phyloP scores from a whole-genome alignment of 2,329 filamentous ascomycete species.

The Aureobasidium sp. region DNA sequence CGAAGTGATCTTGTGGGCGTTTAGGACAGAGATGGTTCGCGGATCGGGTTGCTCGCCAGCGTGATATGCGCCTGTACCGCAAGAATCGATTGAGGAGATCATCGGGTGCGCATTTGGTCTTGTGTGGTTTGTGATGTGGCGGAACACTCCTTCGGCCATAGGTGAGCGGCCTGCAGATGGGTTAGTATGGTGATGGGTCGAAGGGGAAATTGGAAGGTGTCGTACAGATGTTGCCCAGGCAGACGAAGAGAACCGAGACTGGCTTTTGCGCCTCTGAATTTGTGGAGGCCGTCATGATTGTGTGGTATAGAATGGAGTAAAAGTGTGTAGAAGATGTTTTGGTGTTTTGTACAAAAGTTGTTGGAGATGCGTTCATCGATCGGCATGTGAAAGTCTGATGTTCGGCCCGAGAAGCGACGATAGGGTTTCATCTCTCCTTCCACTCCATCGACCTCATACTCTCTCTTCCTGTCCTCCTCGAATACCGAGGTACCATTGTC shows the following conservation, averaged over 20 bases:
- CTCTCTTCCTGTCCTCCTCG: not conserved
- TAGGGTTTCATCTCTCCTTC: not conserved
- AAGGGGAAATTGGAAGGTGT: not conserved
- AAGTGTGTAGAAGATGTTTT: too few species aligned
- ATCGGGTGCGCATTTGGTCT: slow-evolving; percentile 38
- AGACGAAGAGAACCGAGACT: slow-evolving; percentile 83
- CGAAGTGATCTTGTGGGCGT: slow-evolving; percentile 62
- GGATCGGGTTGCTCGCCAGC: slow-evolving; percentile 58
- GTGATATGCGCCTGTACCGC: slow-evolving; percentile 87
- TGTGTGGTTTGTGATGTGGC: slow-evolving; percentile 52
- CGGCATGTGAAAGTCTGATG: not conserved
- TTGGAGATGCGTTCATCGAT: not conserved
- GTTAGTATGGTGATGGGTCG: not conserved
- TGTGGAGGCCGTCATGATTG: not conserved
- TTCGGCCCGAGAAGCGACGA: not conserved
- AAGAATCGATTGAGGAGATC: slow-evolving; percentile 70
- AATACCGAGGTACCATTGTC: not conserved
- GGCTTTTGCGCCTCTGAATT: slow-evolving; percentile 16
- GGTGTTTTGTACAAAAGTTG: slow-evolving; percentile 4
- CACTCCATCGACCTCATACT: too few species aligned
- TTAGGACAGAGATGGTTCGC: slow-evolving; percentile 73
- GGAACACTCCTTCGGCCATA: slow-evolving; percentile 95
- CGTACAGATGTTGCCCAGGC: slow-evolving; percentile 82
- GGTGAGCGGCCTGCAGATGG: slow-evolving; percentile 50
- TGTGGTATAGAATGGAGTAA: not conserved